Conservation (phyloP, 495 filamentous ascomycete genomes). For the Cairneyella variabilis region DNA sequence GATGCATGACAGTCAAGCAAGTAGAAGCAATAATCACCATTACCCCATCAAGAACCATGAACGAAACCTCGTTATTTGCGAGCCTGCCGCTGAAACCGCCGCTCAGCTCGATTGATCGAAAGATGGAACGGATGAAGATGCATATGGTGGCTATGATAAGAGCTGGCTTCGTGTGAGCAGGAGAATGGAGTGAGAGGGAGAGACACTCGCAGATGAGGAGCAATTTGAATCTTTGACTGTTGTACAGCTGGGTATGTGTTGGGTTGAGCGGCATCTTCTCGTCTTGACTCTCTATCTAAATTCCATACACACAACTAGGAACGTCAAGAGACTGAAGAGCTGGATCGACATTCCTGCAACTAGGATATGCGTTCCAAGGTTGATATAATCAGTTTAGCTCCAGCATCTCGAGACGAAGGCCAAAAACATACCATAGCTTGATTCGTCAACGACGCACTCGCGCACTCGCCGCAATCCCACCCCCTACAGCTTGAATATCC, state of each 20-base stretch:
- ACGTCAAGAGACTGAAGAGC: conserved; percentile 45
- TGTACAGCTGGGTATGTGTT: conserved; percentile 7
- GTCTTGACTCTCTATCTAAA: conserved; percentile 28
- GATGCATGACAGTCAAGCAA: conserved; percentile 40
- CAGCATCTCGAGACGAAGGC: not conserved
- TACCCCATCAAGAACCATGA: conserved; percentile 56
- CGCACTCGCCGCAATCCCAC: conserved; percentile 48
- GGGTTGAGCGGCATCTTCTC: conserved; percentile 19
- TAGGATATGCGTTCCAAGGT: conserved; percentile 55
- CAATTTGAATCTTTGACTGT: conserved; percentile 7
- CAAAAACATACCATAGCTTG: conserved; percentile 1
- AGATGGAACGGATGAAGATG: conserved; percentile 33
- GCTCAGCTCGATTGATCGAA: conserved; percentile 32
- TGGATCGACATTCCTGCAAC: conserved; percentile 59
- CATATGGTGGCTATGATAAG: conserved; percentile 20
- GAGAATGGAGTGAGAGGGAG: not conserved
- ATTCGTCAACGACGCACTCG: conserved; percentile 30
- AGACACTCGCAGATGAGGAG: conserved; percentile 6
- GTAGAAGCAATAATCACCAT: conserved; percentile 49
- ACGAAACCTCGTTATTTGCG: conserved; percentile 47
- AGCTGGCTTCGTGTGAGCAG: conserved; percentile 37
- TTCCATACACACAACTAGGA: conserved; percentile 39
- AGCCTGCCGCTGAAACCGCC: conserved; percentile 28
- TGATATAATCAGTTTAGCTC: conserved; percentile 26
- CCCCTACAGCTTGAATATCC: conserved; percentile 56